A percentile compares a stretch with the other conserved stretches of the same genome.
These are phyloP conservation scores for Candida ovalis DNA, from an alignment of 805 yeast genomes.

Conservation along the genomic window DNA sequence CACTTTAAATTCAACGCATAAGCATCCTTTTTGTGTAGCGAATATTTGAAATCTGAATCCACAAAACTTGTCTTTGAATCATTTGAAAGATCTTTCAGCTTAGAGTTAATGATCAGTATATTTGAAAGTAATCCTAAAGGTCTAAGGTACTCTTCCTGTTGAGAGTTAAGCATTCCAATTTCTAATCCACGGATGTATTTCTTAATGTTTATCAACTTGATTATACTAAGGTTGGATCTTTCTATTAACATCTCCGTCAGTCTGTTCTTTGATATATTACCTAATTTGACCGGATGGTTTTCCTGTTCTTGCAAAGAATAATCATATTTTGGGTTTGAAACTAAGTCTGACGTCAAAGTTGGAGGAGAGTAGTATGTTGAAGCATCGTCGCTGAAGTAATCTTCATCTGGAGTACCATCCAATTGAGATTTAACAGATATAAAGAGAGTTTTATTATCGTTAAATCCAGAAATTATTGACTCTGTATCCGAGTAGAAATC, in stretches of 20 bases:
- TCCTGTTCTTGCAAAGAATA: background rate
- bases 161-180: background rate
- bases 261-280: background rate
- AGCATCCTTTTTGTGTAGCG: background rate
- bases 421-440: constrained; percentile 7
- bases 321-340: background rate
- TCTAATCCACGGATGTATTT: constrained; percentile 5
- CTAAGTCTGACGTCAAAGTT: background rate
- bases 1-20: background rate
- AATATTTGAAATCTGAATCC: constrained; percentile 4
- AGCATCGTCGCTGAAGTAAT: background rate
- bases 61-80: background rate
- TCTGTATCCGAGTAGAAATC: constrained; percentile 8
- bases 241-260: constrained; percentile 2
- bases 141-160: background rate
- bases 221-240: constrained; percentile 3
- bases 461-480: constrained; percentile 18
- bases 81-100: background rate
- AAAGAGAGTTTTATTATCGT: constrained; percentile 12
- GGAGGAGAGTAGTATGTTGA: background rate
- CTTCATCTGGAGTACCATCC: background rate
- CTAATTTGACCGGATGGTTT: background rate
- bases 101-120: constrained; percentile 6
- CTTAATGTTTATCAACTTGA: constrained; percentile 4
- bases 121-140: background rate